Conservation (phyloP, 106 monocot genomes). For the Dendrobium huoshanense region DNA sequence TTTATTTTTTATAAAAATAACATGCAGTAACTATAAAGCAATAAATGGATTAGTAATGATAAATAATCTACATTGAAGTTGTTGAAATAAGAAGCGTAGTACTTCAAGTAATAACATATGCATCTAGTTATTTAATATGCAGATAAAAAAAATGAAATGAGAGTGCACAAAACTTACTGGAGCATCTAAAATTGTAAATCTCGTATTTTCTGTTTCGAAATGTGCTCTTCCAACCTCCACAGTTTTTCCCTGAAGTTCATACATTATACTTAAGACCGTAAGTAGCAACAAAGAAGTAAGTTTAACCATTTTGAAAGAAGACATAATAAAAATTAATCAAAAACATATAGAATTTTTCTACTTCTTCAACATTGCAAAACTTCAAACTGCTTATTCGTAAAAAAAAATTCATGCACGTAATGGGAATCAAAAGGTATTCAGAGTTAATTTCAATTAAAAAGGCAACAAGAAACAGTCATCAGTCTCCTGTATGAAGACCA, state of each 20-base stretch:
- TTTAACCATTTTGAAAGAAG: neutral
- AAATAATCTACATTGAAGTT: neutral
- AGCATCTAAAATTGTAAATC: constrained; percentile 97
- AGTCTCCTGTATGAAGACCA: neutral
- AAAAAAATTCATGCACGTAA: neutral
- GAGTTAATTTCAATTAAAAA: no score
- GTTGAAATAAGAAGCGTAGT: neutral
- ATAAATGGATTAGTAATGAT: neutral
- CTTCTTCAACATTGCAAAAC: neutral
- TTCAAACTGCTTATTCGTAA: neutral
- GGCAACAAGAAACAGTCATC: no score
- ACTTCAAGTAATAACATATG: neutral
- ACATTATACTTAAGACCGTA: constrained; percentile 2
- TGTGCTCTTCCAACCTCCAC: constrained; percentile 98
- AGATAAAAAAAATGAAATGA: constrained; percentile 3
- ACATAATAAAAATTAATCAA: neutral
- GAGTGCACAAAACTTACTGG: constrained; percentile 44
- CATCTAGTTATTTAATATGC: neutral
- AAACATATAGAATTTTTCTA: no score
- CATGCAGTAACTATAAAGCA: neutral
- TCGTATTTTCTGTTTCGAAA: constrained; percentile 92
- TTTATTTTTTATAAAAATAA: neutral
- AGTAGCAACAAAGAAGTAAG: neutral
- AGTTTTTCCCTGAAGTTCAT: constrained; percentile 65
- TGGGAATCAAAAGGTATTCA: no score